Evolutionary conservation across 345 rosid species (phyloP), one percentile per base, ranked within the genome.

Genomic region (Lenwebbia sp.): DNA sequence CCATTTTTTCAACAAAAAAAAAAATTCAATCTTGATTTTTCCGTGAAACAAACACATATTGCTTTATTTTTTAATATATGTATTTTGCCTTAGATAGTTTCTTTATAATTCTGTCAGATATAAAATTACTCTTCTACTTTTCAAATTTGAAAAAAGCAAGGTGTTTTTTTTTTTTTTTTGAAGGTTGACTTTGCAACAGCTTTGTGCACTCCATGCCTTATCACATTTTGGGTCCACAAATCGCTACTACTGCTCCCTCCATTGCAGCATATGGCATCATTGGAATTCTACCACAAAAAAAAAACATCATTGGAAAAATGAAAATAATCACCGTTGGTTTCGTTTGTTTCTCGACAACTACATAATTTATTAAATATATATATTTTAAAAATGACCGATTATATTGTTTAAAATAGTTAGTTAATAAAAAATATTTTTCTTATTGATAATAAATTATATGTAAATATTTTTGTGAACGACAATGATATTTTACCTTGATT

Each of bases 101-200:
- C 21, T 52, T 33, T 33, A 65, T 33, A 17, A 33, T 65, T 65
- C 12, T 65, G 4, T 65, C 41, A 30, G 5, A 30, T 1, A 8
- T 33, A 65, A 30, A 65, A 15, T 33, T 15, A 65, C 23, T 30
- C 33, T 15, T 65, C 41, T 15, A 65, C 6, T 30, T 65, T 30
- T 65, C 12, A 30, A 65, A 65, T 15, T 62, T 65, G 33, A 30
- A 40, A 62, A 15, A 65, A 30, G 23, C 41, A 15, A 65, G 17
- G 37, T 44, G 21, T 28, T 33, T 0, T 5, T 13, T 0, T 6
- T 2, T 51, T 0, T 58, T 28, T 13, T 13, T 58, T 25, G 47
- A 10, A 33, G 40, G 47, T 40, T 33, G 26, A 70, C 78, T 33
- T 70, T 4, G 78, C 47, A 9, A 70, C 78, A 4, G 4, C 0